A percentile compares a stretch with the other conserved stretches of the same genome.
Evolutionary conservation across 345 rosid genomes (phyloP).

Genomic region (Physaria fendleri): DNA sequence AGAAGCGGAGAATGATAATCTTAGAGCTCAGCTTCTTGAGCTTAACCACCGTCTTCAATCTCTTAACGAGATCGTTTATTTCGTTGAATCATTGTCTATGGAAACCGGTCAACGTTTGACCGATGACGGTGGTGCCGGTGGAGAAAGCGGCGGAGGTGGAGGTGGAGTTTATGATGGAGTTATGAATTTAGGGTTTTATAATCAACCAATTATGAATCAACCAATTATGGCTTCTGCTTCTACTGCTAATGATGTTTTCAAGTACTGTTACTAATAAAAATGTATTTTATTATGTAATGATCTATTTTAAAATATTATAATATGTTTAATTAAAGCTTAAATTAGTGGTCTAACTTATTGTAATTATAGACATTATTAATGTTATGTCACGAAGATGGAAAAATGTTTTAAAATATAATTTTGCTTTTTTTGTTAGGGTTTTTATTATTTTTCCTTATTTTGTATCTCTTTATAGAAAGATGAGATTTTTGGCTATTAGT

Average conservation of each 20-base stretch:
- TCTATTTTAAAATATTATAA: neutral
- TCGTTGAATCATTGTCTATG: conserved; percentile 15
- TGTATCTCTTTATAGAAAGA: conserved; percentile 17
- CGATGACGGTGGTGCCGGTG: too few relatives aligned
- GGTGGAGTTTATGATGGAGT: conserved; percentile 23
- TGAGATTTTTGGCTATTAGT: conserved; percentile 16
- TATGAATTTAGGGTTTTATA: conserved; percentile 35
- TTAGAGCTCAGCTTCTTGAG: conserved; percentile 71
- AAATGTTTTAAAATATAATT: too few relatives aligned
- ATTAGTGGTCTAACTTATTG: neutral
- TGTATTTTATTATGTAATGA: conserved; percentile 7
- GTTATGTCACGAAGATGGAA: conserved; percentile 11
- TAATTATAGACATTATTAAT: neutral
- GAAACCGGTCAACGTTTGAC: conserved; percentile 5
- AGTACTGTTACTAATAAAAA: neutral
- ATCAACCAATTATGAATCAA: too few relatives aligned
- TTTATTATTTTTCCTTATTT: conserved; percentile 16
- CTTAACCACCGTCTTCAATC: conserved; percentile 59
- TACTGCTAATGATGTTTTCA: conserved; percentile 21
- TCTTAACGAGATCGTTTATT: conserved; percentile 63
- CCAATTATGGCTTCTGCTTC: conserved; percentile 51
- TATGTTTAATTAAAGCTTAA: neutral
- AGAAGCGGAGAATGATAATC: conserved; percentile 65
- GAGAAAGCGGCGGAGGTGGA: too few relatives aligned
- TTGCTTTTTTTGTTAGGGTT: neutral